Evolutionary conservation across 2,329 filamentous ascomycete species (phyloP).

Genomic region (Aspergillus jensenii): DNA sequence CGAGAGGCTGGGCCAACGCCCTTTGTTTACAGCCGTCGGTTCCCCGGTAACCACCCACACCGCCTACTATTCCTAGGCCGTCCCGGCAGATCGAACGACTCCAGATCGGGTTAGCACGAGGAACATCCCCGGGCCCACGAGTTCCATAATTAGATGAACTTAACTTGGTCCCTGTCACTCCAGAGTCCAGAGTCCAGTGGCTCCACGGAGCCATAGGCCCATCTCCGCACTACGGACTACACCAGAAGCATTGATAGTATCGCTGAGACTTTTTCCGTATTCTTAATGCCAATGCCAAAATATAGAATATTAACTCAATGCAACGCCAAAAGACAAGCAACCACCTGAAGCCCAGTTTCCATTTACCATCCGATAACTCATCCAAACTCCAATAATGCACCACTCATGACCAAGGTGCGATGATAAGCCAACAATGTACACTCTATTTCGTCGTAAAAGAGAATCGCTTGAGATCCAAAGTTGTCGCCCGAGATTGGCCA

Average conservation of each 20-base stretch:
- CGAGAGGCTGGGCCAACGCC: slow-evolving; percentile 43
- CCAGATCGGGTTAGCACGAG: slow-evolving; percentile 7
- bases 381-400: slow-evolving; percentile 10
- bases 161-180: neutral
- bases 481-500: slow-evolving; percentile 11
- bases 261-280: neutral
- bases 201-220: neutral
- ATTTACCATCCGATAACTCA: neutral
- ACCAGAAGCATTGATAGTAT: neutral
- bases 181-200: no score
- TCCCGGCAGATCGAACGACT: neutral
- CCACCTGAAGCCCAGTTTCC: neutral
- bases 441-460: slow-evolving; percentile 27
- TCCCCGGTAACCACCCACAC: slow-evolving; percentile 35
- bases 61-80: slow-evolving; percentile 24
- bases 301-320: neutral
- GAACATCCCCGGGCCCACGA: slow-evolving; percentile 9
- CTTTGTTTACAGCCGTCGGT: slow-evolving; percentile 42
- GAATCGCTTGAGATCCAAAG: slow-evolving; percentile 39
- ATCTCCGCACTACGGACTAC: neutral
- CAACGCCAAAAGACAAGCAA: neutral
- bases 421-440: neutral
- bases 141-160: slow-evolving; percentile 1
- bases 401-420: neutral
- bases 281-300: neutral